Conservation (phyloP, 768 basidiomycete genomes). For the Collybia mongolica region DNA sequence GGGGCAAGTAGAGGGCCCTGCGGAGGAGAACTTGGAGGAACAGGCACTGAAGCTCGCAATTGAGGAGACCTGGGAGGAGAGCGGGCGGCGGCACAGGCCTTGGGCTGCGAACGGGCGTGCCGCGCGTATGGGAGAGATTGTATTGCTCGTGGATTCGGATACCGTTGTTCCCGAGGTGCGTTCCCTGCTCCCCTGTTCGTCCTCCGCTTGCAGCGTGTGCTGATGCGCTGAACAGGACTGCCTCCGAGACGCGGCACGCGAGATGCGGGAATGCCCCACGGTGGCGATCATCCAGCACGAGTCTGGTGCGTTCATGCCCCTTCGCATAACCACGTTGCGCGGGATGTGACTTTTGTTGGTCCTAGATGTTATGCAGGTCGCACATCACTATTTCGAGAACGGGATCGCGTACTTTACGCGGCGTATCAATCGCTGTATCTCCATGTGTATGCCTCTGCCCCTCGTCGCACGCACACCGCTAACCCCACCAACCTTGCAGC, state of each 20-base stretch:
- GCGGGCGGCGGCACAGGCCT: slow-evolving; percentile 49
- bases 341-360: neutral
- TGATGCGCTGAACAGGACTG: slow-evolving; percentile 72
- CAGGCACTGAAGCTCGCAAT: slow-evolving; percentile 69
- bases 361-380: slow-evolving; percentile 80
- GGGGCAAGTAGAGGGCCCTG: slow-evolving; percentile 17
- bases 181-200: neutral
- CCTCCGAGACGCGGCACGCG: slow-evolving; percentile 80
- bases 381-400: slow-evolving; percentile 87
- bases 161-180: slow-evolving; percentile 66
- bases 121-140: slow-evolving; percentile 70
- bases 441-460: slow-evolving; percentile 53
- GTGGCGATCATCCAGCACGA: slow-evolving; percentile 89
- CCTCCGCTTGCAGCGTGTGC: neutral
- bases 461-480: slow-evolving; percentile 18
- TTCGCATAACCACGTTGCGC: neutral
- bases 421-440: slow-evolving; percentile 74
- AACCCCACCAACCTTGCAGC: slow-evolving; percentile 40
- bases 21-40: slow-evolving; percentile 60
- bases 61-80: slow-evolving; percentile 66
- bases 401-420: slow-evolving; percentile 83
- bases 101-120: slow-evolving; percentile 76
- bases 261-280: slow-evolving; percentile 71
- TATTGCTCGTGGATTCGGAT: slow-evolving; percentile 80
- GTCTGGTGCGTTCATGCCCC: slow-evolving; percentile 44